Conservation (phyloP, 208 protist species). For the Naegleria lovaniensis region DNA sequence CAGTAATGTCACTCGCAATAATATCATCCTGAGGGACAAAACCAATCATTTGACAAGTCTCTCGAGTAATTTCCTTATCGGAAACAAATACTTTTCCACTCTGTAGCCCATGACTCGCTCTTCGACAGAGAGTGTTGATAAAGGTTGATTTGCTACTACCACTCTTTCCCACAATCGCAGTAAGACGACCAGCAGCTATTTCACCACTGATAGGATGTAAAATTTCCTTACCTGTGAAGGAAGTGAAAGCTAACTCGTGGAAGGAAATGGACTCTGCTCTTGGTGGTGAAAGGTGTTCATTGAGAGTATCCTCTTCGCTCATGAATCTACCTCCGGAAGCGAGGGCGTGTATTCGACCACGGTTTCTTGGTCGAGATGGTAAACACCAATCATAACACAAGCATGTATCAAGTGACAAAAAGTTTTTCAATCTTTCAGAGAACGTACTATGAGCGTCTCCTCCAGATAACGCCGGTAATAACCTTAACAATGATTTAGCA, state of each 20-base stretch:
- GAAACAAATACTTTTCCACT: not conserved
- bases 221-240: not conserved
- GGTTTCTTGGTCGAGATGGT: no score
- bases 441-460: no score
- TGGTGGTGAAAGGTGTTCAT: no score
- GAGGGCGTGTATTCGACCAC: no score
- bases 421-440: no score
- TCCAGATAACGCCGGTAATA: no score
- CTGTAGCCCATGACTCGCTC: not conserved
- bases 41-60: slow-evolving; percentile 34
- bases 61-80: not conserved
- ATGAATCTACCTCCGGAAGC: no score
- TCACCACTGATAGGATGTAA: not conserved
- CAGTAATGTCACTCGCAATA: slow-evolving; percentile 51
- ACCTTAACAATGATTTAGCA: not conserved
- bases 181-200: not conserved
- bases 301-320: no score
- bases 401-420: no score
- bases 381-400: no score
- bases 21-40: slow-evolving; percentile 79
- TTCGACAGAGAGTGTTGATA: not conserved
- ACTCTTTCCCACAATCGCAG: not conserved
- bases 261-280: not conserved
- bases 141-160: not conserved
- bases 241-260: not conserved